Evolutionary conservation across 2,329 filamentous ascomycete species (phyloP).

Genomic region (Acephala macrosclerotiorum): DNA sequence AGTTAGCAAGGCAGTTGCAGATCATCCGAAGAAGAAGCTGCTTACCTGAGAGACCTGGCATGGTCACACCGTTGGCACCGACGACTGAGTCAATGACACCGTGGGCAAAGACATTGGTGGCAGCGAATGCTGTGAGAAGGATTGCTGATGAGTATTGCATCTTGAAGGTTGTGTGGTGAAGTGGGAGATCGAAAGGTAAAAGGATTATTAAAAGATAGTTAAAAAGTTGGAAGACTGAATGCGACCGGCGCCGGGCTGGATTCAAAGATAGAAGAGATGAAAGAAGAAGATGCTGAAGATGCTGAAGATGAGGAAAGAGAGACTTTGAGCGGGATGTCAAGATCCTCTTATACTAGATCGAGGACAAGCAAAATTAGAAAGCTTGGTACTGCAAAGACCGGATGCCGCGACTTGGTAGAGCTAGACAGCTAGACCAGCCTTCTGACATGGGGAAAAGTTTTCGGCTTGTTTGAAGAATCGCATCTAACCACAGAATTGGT

Average conservation of each 20-base stretch:
- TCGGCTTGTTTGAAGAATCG: conserved; percentile 32
- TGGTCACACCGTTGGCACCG: conserved; percentile 67
- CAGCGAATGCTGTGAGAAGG: conserved; percentile 53
- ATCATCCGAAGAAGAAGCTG: conserved; percentile 23
- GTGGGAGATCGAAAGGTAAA: conserved; percentile 24
- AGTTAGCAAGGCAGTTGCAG: conserved; percentile 22
- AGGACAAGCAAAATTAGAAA: conserved; percentile 24
- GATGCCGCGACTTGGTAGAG: conserved; percentile 35
- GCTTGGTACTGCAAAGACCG: conserved; percentile 35
- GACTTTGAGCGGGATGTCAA: conserved; percentile 27
- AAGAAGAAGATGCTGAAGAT: conserved; percentile 37
- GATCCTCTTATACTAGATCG: conserved; percentile 38
- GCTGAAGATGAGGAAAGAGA: conserved; percentile 39
- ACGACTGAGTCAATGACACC: conserved; percentile 62
- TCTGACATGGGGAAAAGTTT: conserved; percentile 31
- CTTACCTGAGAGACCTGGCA: conserved; percentile 65
- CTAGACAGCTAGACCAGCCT: conserved; percentile 21
- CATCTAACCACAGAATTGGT: conserved; percentile 26
- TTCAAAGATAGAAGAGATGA: conserved; percentile 33
- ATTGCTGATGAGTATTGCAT: conserved; percentile 57
- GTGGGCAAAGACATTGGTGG: conserved; percentile 60
- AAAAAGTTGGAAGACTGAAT: conserved; percentile 29
- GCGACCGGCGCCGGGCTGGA: conserved; percentile 40
- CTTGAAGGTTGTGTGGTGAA: conserved; percentile 42
- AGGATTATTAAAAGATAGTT: conserved; percentile 29